phyloP scores from a whole-genome alignment of 140 eudicot genomes.

The Erigeron philadelphicus region DNA sequence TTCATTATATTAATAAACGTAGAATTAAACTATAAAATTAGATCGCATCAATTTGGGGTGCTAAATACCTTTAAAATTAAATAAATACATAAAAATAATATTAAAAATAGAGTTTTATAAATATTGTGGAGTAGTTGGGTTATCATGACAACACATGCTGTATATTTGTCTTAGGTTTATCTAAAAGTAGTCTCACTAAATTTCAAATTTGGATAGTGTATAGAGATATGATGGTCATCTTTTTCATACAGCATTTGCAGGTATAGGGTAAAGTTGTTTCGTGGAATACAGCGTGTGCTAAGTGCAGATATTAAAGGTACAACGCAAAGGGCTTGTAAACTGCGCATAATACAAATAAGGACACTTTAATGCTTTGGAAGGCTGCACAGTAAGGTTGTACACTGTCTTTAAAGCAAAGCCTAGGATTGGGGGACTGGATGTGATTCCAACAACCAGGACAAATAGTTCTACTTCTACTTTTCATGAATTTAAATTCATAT shows the following conservation, averaged over 20 bases:
- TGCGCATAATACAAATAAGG: conserved; percentile 5
- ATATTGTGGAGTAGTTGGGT: too few species aligned
- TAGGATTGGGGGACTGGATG: conserved; percentile 6
- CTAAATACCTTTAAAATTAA: too few species aligned
- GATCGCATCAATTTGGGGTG: too few species aligned
- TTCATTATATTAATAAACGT: too few species aligned
- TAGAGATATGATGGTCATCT: too few species aligned
- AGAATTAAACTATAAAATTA: too few species aligned
- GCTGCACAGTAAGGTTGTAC: conserved; percentile 13
- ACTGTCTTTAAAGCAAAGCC: conserved; percentile 17
- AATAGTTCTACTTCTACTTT: conserved; percentile 14
- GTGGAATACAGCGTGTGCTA: conserved; percentile 13
- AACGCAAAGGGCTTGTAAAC: conserved; percentile 12
- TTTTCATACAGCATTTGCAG: not conserved
- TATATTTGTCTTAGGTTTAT: too few species aligned
- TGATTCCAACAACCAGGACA: conserved; percentile 20
- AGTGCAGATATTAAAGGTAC: conserved; percentile 20
- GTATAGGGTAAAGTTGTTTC: not conserved
- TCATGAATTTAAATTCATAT: not conserved
- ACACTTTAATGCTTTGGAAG: conserved; percentile 16
- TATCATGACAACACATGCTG: too few species aligned
- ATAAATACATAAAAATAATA: too few species aligned
- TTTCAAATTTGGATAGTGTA: too few species aligned
- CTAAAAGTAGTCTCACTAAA: too few species aligned
- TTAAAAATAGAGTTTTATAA: too few species aligned